Conservation (phyloP, 805 yeast species). For the Wickerhamomyces queroliae region DNA sequence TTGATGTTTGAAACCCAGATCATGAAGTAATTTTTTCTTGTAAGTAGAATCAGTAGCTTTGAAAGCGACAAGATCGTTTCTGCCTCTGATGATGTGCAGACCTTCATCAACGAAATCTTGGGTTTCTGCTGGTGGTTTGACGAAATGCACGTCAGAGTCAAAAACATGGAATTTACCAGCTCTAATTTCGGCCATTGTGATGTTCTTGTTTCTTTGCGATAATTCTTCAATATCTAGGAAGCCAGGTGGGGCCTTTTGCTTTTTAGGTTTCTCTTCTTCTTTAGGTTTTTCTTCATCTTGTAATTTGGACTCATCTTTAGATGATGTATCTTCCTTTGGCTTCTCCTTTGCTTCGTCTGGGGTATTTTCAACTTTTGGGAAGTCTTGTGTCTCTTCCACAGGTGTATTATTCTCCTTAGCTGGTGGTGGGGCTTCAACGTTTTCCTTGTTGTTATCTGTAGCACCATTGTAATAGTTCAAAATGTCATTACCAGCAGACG, state of each 20-base stretch:
- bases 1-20: slow-evolving; percentile 6
- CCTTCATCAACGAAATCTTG: slow-evolving; percentile 17
- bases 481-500: slow-evolving; percentile 10
- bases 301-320: not conserved
- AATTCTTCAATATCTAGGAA: not conserved
- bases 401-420: not conserved
- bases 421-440: not conserved
- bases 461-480: slow-evolving; percentile 16
- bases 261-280: not conserved
- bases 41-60: slow-evolving; percentile 11
- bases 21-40: slow-evolving; percentile 3
- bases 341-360: not conserved
- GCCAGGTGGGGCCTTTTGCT: too few relatives aligned
- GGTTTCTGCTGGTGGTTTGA: slow-evolving; percentile 8
- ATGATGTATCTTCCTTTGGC: not conserved
- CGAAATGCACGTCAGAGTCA: slow-evolving; percentile 9
- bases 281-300: not conserved
- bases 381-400: not conserved
- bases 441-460: slow-evolving; percentile 1
- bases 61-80: slow-evolving; percentile 5
- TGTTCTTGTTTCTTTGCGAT: not conserved
- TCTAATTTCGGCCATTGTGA: slow-evolving; percentile 17
- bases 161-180: slow-evolving; percentile 11
- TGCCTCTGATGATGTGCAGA: slow-evolving; percentile 11
- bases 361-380: not conserved